Evolutionary conservation across 2,329 filamentous ascomycete species (phyloP).

Genomic region (Clonostachys byssicola): DNA sequence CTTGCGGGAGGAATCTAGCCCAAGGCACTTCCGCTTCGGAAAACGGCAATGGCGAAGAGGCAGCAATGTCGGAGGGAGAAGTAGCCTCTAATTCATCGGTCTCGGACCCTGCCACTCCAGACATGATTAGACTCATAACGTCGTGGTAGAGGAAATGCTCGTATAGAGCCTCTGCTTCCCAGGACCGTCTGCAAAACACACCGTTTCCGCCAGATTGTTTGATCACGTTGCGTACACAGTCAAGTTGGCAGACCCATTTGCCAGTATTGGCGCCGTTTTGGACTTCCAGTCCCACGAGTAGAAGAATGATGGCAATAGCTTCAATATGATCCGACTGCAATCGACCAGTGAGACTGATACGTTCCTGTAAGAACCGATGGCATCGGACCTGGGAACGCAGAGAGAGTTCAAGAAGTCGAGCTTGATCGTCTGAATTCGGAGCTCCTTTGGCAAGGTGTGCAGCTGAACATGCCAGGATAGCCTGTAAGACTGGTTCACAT

Average conservation of each 20-base stretch:
- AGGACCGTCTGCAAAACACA: neutral
- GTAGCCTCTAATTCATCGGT: neutral
- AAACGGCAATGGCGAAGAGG: neutral
- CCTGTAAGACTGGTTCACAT: conserved; percentile 1
- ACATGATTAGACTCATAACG: neutral
- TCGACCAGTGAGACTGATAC: neutral
- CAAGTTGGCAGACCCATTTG: conserved; percentile 3
- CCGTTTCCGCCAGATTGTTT: neutral
- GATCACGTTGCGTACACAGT: neutral
- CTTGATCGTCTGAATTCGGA: neutral
- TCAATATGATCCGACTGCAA: neutral
- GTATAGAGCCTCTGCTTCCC: neutral
- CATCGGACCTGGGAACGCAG: neutral
- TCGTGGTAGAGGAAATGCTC: neutral
- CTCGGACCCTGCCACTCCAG: neutral
- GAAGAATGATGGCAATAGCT: conserved; percentile 1
- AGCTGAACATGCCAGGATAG: conserved; percentile 2
- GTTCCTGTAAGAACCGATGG: neutral
- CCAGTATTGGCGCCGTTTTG: conserved; percentile 1
- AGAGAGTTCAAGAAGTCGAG: neutral
- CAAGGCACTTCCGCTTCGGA: neutral
- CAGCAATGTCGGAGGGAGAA: neutral
- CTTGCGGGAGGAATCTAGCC: neutral
- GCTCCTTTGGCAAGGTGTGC: conserved; percentile 2
- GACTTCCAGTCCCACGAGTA: conserved; percentile 3